Evolutionary conservation across 495 filamentous ascomycete species (phyloP).

Genomic region (Hypoxylon cercidicola): DNA sequence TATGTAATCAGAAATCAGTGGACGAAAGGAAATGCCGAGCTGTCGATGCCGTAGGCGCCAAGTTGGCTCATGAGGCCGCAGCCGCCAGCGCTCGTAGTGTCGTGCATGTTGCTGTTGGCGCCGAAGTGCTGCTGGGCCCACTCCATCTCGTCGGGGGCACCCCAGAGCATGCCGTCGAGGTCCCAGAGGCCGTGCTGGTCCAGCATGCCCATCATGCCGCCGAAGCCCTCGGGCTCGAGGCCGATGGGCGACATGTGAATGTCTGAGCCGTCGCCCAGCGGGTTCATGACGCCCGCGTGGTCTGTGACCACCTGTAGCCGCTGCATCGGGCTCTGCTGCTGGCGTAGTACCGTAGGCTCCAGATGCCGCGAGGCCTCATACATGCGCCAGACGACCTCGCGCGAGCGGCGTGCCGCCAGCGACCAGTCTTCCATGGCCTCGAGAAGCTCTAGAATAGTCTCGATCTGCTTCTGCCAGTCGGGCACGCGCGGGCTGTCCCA

Average conservation of each 20-base stretch:
- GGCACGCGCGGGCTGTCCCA: slow-evolving; percentile 64
- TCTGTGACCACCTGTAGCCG: slow-evolving; percentile 50
- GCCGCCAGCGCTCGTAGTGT: slow-evolving; percentile 14
- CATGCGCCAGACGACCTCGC: slow-evolving; percentile 75
- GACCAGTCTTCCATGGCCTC: slow-evolving; percentile 77
- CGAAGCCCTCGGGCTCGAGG: slow-evolving; percentile 60
- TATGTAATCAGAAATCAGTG: slow-evolving; percentile 21
- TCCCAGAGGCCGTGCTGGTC: slow-evolving; percentile 67
- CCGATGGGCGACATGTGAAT: slow-evolving; percentile 62
- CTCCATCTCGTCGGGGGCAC: slow-evolving; percentile 51
- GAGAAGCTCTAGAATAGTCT: slow-evolving; percentile 73
- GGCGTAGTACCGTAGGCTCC: slow-evolving; percentile 48
- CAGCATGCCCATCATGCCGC: slow-evolving; percentile 63
- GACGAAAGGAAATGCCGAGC: slow-evolving; percentile 39
- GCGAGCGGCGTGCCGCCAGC: slow-evolving; percentile 73
- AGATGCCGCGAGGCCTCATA: slow-evolving; percentile 67
- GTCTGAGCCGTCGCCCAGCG: slow-evolving; percentile 45
- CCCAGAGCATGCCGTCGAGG: slow-evolving; percentile 64
- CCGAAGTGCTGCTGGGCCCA: slow-evolving; percentile 46
- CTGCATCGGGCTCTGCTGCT: slow-evolving; percentile 41
- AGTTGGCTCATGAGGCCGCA: slow-evolving; percentile 38
- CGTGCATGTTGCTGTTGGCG: slow-evolving; percentile 27
- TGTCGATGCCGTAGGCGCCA: slow-evolving; percentile 40
- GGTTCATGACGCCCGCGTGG: slow-evolving; percentile 47
- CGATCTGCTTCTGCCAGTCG: slow-evolving; percentile 72